Evolutionary conservation across 2,329 filamentous ascomycete species (phyloP).

Genomic region (Cercospora sp.): DNA sequence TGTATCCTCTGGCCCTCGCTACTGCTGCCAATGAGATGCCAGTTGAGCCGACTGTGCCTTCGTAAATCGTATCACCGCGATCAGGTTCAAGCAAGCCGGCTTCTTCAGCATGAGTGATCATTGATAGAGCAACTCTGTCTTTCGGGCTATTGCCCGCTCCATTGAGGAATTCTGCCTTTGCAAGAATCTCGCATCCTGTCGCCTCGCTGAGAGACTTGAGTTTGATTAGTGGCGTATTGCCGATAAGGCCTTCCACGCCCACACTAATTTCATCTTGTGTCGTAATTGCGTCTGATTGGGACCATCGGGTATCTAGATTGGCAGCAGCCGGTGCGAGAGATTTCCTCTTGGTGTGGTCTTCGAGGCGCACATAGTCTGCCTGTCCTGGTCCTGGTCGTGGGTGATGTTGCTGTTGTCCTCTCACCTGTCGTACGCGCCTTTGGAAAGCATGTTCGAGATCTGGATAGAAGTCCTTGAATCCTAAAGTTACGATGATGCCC

Average conservation of each 20-base stretch:
- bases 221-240: constrained; percentile 10
- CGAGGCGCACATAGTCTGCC: constrained; percentile 34
- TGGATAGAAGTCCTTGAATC: constrained; percentile 77
- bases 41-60: constrained; percentile 94
- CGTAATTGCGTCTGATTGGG: constrained; percentile 1
- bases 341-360: constrained; percentile 34
- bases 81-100: constrained; percentile 72
- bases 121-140: constrained; percentile 87
- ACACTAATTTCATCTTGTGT: constrained; percentile 57
- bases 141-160: constrained; percentile 92
- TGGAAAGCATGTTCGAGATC: constrained; percentile 68
- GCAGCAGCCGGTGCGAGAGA: constrained; percentile 7
- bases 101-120: constrained; percentile 80
- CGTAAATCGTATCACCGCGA: constrained; percentile 91
- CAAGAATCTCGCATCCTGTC: constrained; percentile 85
- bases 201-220: constrained; percentile 59
- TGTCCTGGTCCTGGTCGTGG: constrained; percentile 32
- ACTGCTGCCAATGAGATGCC: constrained; percentile 92
- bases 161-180: constrained; percentile 94
- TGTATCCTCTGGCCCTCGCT: constrained; percentile 83
- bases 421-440: constrained; percentile 38
- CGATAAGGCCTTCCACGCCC: constrained; percentile 74
- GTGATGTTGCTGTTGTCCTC: constrained; percentile 28
- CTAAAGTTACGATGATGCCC: constrained; percentile 72
- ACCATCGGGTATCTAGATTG: constrained; percentile 19